phyloP scores from a whole-genome alignment of 495 filamentous ascomycete genomes.

The Lentithecium fluviatile region DNA sequence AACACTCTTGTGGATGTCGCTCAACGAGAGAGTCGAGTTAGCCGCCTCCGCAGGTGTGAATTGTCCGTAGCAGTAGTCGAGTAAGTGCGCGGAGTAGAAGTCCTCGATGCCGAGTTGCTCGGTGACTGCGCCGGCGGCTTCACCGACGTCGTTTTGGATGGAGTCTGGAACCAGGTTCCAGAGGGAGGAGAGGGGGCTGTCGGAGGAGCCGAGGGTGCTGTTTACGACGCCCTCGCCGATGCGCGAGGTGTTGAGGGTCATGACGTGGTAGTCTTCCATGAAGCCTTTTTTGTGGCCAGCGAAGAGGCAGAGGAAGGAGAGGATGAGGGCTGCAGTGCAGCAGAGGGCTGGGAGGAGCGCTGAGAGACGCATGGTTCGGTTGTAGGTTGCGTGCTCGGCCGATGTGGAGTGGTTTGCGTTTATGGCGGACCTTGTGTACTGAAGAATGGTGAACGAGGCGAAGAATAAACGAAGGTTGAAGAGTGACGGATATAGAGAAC shows the following conservation, averaged over 20 bases:
- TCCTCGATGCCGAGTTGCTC: slow-evolving; percentile 58
- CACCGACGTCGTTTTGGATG: slow-evolving; percentile 44
- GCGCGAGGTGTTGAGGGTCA: slow-evolving; percentile 66
- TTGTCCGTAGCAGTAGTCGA: slow-evolving; percentile 67
- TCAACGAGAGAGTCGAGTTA: slow-evolving; percentile 46
- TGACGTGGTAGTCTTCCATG: slow-evolving; percentile 62
- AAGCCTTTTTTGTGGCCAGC: slow-evolving; percentile 61
- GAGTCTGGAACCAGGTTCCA: slow-evolving; percentile 40
- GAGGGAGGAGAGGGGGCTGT: slow-evolving; percentile 30
- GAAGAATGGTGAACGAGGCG: background rate
- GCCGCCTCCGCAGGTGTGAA: slow-evolving; percentile 51
- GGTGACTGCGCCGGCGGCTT: slow-evolving; percentile 50
- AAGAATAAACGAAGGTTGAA: background rate
- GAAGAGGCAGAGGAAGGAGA: slow-evolving; percentile 68
- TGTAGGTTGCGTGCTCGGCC: too few relatives aligned
- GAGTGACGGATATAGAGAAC: background rate
- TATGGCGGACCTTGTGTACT: too few relatives aligned
- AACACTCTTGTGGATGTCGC: slow-evolving; percentile 51
- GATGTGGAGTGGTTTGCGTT: background rate
- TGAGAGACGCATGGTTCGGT: slow-evolving; percentile 37
- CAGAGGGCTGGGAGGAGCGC: slow-evolving; percentile 49
- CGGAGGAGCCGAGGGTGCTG: slow-evolving; percentile 14
- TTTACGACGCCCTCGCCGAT: slow-evolving; percentile 55
- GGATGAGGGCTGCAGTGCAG: slow-evolving; percentile 62
- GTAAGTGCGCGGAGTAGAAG: slow-evolving; percentile 72